Conservation (phyloP, 352 stramenopile genomes). For the Phytophthora nicotianae region DNA sequence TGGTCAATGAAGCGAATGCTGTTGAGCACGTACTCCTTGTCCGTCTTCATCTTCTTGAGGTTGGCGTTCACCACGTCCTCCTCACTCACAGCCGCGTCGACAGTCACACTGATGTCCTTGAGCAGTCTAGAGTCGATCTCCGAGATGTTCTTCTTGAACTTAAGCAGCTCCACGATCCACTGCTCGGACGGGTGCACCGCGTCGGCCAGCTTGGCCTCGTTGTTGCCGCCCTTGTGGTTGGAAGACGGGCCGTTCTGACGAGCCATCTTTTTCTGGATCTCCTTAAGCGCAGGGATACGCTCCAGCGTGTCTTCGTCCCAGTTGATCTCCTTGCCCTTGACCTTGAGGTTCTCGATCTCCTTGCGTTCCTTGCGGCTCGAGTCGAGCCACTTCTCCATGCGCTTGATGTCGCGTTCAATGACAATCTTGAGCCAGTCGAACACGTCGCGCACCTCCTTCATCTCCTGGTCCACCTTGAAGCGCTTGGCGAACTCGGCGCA, state of each 20-base stretch:
- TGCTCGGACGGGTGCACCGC: conserved; percentile 82
- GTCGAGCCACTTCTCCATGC: conserved; percentile 86
- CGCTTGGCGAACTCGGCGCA: conserved; percentile 83
- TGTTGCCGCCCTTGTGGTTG: conserved; percentile 41
- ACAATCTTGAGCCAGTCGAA: conserved; percentile 85
- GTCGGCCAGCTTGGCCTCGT: conserved; percentile 62
- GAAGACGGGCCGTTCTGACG: conserved; percentile 48
- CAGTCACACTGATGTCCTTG: conserved; percentile 61
- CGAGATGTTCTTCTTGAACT: conserved; percentile 86
- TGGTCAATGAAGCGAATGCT: conserved; percentile 90
- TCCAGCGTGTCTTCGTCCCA: conserved; percentile 87
- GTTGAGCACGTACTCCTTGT: conserved; percentile 91
- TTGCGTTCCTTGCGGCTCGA: conserved; percentile 87
- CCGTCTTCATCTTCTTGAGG: conserved; percentile 86
- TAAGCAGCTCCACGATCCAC: conserved; percentile 88
- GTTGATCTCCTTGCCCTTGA: conserved; percentile 87
- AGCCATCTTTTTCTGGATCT: conserved; percentile 84
- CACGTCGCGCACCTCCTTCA: conserved; percentile 86
- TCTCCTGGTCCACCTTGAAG: conserved; percentile 80
- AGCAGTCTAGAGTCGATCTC: conserved; percentile 77
- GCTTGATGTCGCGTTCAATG: conserved; percentile 84
- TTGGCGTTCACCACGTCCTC: conserved; percentile 68
- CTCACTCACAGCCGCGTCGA: conserved; percentile 59
- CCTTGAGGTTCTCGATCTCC: conserved; percentile 81
- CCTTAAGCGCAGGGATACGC: conserved; percentile 84